Evolutionary conservation across 495 filamentous ascomycete species (phyloP).

Genomic region (Penicillium arizonense): DNA sequence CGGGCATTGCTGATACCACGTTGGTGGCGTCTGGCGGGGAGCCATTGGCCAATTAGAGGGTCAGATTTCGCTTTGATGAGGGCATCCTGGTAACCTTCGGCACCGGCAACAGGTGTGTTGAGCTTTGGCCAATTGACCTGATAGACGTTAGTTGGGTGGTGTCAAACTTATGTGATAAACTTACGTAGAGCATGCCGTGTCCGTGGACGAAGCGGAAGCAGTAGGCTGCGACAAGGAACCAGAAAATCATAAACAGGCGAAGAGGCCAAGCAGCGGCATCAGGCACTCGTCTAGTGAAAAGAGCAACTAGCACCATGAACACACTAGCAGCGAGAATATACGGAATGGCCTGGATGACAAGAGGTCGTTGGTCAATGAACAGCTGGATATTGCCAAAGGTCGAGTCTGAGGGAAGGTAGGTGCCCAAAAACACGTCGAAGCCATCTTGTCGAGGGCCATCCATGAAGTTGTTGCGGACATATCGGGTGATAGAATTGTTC

Average conservation of each 20-base stretch:
- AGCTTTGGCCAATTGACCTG: constrained; percentile 98
- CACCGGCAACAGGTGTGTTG: constrained; percentile 77
- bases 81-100: constrained; percentile 87
- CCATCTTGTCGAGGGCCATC: constrained; percentile 93
- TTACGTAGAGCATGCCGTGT: constrained; percentile 91
- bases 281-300: constrained; percentile 65
- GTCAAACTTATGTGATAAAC: constrained; percentile 29
- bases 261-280: constrained; percentile 73
- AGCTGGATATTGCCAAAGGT: constrained; percentile 61
- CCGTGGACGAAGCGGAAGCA: constrained; percentile 68
- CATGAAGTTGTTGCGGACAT: constrained; percentile 85
- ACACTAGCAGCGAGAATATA: constrained; percentile 85
- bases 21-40: constrained; percentile 63
- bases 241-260: constrained; percentile 73
- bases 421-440: constrained; percentile 89
- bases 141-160: not conserved
- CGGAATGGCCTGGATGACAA: constrained; percentile 84
- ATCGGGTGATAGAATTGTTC: constrained; percentile 78
- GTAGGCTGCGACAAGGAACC: constrained; percentile 66
- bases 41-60: constrained; percentile 68
- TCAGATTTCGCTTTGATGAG: constrained; percentile 73
- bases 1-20: constrained; percentile 74
- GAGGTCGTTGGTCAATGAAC: constrained; percentile 83
- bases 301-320: constrained; percentile 80
- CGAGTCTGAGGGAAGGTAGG: constrained; percentile 69